Evolutionary conservation across 345 rosid genomes (phyloP), one percentile per base, ranked within the genome.

Genomic region (Isatis tinctoria): DNA sequence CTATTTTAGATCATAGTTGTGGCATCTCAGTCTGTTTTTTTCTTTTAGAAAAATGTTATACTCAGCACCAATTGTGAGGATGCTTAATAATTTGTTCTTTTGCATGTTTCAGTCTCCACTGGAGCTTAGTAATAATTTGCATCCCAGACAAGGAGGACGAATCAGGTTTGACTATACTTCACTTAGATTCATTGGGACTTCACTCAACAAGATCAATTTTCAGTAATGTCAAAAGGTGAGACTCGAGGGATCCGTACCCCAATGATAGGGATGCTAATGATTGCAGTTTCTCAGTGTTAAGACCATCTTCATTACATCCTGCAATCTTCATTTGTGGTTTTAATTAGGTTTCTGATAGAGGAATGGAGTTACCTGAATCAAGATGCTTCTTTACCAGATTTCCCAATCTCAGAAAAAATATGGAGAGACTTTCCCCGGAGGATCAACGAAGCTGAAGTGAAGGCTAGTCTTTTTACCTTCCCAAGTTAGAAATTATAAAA

Each of bases 71-170:
- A 40, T 52, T 61, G 63, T 28, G 53, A 17, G 56, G 30, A 44
- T 43, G 45, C 5, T 16, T 14, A 8, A 12, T 26, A 20, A 1
- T 26, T 58, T 30, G 56, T 30, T 22, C 48, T 45, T 43, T 53
- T 69, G 57, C 36, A 33, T 51, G 18, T 69, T 80, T 69, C 85
- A 92, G 98, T 70, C 83, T 79, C 64, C 99, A 95, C 56, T 95
- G 99, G 99, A 95, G 99, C 76, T 85, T 95, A 83, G 96, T 87
- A 73, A 95, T 95, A 67, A 87, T 95, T 60, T 92, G 94, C 74
- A 83, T 87, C 72, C 99, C 94, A 10, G 92, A 87, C 76, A 81
- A 84, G 79, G 85, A 85, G 48, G 92, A 86, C 68, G 87, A 86
- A 66, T 87, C 96, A 0, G 98, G 96, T 28, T 90, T 92, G 32